Evolutionary conservation across 495 filamentous ascomycete genomes (phyloP).

Genomic region (Schizothecium vesticola): DNA sequence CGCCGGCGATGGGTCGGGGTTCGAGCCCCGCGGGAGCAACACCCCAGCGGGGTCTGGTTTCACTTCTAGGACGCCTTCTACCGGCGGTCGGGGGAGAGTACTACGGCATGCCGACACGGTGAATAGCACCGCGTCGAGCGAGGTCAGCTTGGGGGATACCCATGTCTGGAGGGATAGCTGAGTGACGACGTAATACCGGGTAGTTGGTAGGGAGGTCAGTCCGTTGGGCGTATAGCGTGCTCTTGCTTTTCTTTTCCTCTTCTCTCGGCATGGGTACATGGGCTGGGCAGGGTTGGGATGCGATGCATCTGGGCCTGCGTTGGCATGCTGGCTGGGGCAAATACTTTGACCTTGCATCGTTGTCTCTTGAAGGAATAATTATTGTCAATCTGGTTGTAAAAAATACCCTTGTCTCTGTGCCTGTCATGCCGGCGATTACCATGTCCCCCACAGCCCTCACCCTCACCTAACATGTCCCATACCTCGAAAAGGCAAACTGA

Average conservation of each 20-base stretch:
- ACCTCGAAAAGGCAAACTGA: background rate
- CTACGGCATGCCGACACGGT: background rate
- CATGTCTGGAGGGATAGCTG: slow-evolving; percentile 40
- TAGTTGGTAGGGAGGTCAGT: background rate
- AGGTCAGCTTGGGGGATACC: slow-evolving; percentile 52
- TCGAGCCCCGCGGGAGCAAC: slow-evolving; percentile 3
- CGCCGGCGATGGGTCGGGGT: background rate
- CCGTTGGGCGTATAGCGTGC: background rate
- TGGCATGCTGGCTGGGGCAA: background rate
- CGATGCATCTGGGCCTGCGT: background rate
- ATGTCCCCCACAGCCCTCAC: background rate
- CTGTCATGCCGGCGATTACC: background rate
- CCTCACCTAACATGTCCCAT: too few relatives aligned
- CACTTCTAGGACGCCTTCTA: slow-evolving; percentile 1
- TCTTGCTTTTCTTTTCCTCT: background rate
- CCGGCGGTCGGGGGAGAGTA: background rate
- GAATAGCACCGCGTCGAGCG: slow-evolving; percentile 31
- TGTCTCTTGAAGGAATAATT: background rate
- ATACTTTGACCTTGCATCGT: background rate
- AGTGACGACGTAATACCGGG: background rate
- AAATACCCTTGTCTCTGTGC: background rate
- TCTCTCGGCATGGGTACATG: background rate
- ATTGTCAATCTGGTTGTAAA: background rate
- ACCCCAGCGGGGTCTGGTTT: slow-evolving; percentile 3
- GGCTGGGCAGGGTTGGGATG: background rate